phyloP scores from a whole-genome alignment of 2,329 filamentous ascomycete genomes.

The Sphaerostilbella broomeana region DNA sequence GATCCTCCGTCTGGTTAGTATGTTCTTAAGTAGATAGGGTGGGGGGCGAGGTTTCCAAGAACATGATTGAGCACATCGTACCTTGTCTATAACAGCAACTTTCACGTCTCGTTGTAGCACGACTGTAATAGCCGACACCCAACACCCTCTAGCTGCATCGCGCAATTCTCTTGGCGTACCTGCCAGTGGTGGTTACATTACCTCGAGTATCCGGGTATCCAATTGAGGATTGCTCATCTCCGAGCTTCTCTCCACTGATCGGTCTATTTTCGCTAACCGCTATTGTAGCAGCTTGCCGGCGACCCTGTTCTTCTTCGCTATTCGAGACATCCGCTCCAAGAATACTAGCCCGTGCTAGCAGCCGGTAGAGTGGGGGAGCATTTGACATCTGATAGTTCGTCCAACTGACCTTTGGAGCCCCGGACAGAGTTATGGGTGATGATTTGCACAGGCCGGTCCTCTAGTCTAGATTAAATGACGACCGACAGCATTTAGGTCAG shows the following conservation, averaged over 20 bases:
- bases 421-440: too few relatives aligned
- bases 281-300: background rate
- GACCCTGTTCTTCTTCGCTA: slow-evolving; percentile 7
- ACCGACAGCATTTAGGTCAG: background rate
- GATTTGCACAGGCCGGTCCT: too few relatives aligned
- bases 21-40: too few relatives aligned
- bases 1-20: too few relatives aligned
- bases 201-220: background rate
- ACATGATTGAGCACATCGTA: too few relatives aligned
- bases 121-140: background rate
- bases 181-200: slow-evolving; percentile 3
- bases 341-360: slow-evolving; percentile 7
- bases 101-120: too few relatives aligned
- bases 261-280: background rate
- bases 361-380: slow-evolving; percentile 6
- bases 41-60: too few relatives aligned
- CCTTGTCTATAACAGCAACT: too few relatives aligned
- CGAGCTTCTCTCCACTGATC: background rate
- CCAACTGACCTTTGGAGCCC: too few relatives aligned
- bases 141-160: background rate
- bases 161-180: slow-evolving; percentile 6
- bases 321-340: slow-evolving; percentile 7
- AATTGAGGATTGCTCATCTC: too few relatives aligned
- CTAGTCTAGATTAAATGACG: too few relatives aligned
- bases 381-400: slow-evolving; percentile 8